Conservation (phyloP, 306 rosid species). For the Vigna nakashimae region DNA sequence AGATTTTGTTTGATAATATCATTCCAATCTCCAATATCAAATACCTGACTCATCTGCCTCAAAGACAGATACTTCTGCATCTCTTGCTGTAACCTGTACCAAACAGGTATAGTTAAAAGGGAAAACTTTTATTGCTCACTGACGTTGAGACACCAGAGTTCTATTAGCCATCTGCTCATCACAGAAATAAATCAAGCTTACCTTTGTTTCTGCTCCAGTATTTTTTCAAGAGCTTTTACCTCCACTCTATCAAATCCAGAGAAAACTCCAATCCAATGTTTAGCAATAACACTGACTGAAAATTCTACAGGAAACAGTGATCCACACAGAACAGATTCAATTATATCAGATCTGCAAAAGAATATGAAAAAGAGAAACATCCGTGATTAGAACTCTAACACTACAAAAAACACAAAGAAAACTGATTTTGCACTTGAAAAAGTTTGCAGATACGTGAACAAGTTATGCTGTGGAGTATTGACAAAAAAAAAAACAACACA, state of each 20-base stretch:
- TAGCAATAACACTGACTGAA: slow-evolving; percentile 71
- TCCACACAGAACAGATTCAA: slow-evolving; percentile 80
- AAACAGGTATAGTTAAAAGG: slow-evolving; percentile 56
- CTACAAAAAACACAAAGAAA: slow-evolving; percentile 26
- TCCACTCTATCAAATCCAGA: slow-evolving; percentile 89
- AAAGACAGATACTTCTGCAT: slow-evolving; percentile 90
- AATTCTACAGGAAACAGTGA: slow-evolving; percentile 82
- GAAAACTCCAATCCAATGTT: slow-evolving; percentile 81
- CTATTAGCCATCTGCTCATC: slow-evolving; percentile 18
- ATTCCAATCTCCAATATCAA: slow-evolving; percentile 45
- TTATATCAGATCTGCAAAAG: slow-evolving; percentile 85
- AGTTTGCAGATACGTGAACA: slow-evolving; percentile 9
- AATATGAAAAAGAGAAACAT: slow-evolving; percentile 31
- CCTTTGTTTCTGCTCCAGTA: slow-evolving; percentile 99
- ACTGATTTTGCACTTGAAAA: slow-evolving; percentile 7
- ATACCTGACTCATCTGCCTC: slow-evolving; percentile 81
- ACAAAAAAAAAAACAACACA: slow-evolving; percentile 5
- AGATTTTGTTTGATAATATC: slow-evolving; percentile 36
- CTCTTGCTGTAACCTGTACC: slow-evolving; percentile 95
- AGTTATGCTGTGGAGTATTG: not conserved
- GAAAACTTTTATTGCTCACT: slow-evolving; percentile 47
- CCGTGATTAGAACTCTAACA: slow-evolving; percentile 33
- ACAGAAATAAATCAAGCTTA: slow-evolving; percentile 46
- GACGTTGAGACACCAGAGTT: slow-evolving; percentile 38
- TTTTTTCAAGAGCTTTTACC: slow-evolving; percentile 94